Evolutionary conservation across 129 eudicot genomes (phyloP).

Genomic region (Calendula officinalis): DNA sequence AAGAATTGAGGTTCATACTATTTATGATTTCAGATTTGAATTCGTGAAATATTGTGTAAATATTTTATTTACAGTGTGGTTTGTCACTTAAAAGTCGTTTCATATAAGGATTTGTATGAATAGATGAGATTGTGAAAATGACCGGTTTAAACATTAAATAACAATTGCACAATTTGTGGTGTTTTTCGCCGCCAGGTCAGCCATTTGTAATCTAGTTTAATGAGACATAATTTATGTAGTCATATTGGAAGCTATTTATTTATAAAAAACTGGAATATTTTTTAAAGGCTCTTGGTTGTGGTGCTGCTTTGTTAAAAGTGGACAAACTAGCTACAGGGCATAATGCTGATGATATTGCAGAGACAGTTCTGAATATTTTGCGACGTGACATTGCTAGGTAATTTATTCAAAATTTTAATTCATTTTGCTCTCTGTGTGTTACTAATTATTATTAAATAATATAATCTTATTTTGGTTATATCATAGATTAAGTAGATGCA

Average conservation of each 20-base stretch:
- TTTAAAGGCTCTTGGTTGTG: constrained; percentile 96
- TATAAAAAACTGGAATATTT: neutral
- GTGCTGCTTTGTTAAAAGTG: constrained; percentile 89
- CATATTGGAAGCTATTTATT: neutral
- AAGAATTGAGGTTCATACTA: constrained; percentile 70
- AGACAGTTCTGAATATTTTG: constrained; percentile 87
- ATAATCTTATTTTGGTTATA: constrained; percentile 20
- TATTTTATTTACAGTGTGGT: constrained; percentile 60
- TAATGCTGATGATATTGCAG: constrained; percentile 96
- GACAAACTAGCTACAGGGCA: no score
- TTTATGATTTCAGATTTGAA: neutral
- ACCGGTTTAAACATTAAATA: constrained; percentile 89
- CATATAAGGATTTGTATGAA: constrained; percentile 87
- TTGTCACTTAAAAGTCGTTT: constrained; percentile 87
- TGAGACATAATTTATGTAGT: no score
- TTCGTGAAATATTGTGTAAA: neutral
- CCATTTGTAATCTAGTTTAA: no score
- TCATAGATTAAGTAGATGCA: constrained; percentile 86
- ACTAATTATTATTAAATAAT: no score
- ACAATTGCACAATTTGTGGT: constrained; percentile 96
- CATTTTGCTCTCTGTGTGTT: constrained; percentile 12
- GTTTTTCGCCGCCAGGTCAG: constrained; percentile 91
- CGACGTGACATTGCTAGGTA: constrained; percentile 98
- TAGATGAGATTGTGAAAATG: constrained; percentile 96
- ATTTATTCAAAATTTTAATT: neutral